Evolutionary conservation across 768 basidiomycete species (phyloP).

Genomic region (Phylloporus sp.): DNA sequence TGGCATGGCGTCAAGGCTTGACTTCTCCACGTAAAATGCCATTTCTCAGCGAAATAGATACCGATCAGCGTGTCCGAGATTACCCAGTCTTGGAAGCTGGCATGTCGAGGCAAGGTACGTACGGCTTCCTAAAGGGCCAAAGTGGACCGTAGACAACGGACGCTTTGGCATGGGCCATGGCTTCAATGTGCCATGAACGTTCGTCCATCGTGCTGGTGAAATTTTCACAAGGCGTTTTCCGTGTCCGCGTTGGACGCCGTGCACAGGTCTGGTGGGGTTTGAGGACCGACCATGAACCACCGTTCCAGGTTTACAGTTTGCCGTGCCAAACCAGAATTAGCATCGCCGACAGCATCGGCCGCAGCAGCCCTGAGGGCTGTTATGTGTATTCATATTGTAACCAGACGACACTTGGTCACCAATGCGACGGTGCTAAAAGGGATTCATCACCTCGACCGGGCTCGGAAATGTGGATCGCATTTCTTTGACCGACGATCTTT

Average conservation of each 20-base stretch:
- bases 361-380: constrained; percentile 11
- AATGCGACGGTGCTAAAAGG: not conserved
- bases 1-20: constrained; percentile 5
- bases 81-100: constrained; percentile 10
- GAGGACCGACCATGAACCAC: not conserved
- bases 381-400: constrained; percentile 3
- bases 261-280: not conserved
- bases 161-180: constrained; percentile 7
- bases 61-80: constrained; percentile 10
- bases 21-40: constrained; percentile 24
- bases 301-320: not conserved
- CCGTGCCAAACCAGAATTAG: constrained; percentile 8
- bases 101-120: constrained; percentile 8
- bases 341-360: constrained; percentile 17
- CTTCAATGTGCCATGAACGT: constrained; percentile 5
- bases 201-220: not conserved
- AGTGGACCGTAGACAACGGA: constrained; percentile 12
- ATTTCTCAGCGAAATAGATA: constrained; percentile 2
- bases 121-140: constrained; percentile 15
- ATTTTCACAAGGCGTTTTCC: constrained; percentile 1
- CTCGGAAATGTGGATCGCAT: not conserved
- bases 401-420: not conserved
- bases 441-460: not conserved
- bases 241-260: not conserved
- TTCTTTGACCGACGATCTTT: too few relatives aligned